phyloP scores from a whole-genome alignment of 306 rosid genomes.

The Begonia peltatifolia region DNA sequence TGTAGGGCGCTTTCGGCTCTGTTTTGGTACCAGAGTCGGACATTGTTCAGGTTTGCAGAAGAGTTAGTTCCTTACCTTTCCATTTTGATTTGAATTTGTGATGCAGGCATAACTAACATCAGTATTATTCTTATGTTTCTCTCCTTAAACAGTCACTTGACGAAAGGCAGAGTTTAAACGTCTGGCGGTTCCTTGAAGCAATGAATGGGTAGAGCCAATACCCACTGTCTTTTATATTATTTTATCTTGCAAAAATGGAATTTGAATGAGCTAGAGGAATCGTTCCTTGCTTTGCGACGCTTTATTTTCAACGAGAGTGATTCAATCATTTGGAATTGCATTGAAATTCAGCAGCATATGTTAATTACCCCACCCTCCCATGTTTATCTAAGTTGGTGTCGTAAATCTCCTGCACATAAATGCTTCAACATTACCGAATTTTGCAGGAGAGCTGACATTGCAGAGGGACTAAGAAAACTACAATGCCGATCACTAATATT shows the following conservation, averaged over 20 bases:
- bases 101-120: too few relatives aligned
- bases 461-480: conserved; percentile 59
- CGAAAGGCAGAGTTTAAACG: conserved; percentile 69
- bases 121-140: background rate
- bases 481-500: conserved; percentile 82
- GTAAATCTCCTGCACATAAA: too few relatives aligned
- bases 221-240: background rate
- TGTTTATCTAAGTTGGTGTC: too few relatives aligned
- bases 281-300: too few relatives aligned
- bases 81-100: conserved; percentile 5
- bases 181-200: conserved; percentile 93
- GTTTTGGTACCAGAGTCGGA: conserved; percentile 56
- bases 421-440: background rate
- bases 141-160: conserved; percentile 54
- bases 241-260: too few relatives aligned
- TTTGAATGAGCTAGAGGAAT: too few relatives aligned
- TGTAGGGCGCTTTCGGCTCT: conserved; percentile 69
- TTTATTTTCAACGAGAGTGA: too few relatives aligned
- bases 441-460: conserved; percentile 67
- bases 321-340: too few relatives aligned
- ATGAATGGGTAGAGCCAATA: conserved; percentile 49
- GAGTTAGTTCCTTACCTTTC: conserved; percentile 40
- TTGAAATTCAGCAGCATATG: too few relatives aligned
- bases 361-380: too few relatives aligned
- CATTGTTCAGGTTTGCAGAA: conserved; percentile 76